Percentiles rank a stretch among this genome's conserved stretches.
phyloP scores from a whole-genome alignment of 2,329 filamentous ascomycete species.

The Xylariaceae sp. region DNA sequence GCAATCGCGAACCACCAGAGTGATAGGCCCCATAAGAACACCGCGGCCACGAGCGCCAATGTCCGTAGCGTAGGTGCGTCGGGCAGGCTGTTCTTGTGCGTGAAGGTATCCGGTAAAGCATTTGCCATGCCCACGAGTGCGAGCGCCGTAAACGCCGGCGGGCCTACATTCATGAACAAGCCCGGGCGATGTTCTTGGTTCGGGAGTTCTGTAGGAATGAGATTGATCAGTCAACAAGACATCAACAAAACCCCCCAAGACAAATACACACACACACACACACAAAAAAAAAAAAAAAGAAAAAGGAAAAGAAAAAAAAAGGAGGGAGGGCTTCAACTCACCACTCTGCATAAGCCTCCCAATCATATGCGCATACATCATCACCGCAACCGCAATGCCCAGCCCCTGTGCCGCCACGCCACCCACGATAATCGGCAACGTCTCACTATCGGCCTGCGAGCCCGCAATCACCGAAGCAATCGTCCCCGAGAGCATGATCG shows the following conservation, averaged over 20 bases:
- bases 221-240: neutral
- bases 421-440: constrained; percentile 58
- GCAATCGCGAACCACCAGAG: constrained; percentile 54
- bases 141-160: constrained; percentile 64
- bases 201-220: constrained; percentile 47
- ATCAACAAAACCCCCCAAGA: neutral
- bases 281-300: too few species aligned
- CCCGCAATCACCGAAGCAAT: constrained; percentile 61
- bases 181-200: constrained; percentile 59
- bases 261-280: too few species aligned
- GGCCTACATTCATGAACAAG: constrained; percentile 72
- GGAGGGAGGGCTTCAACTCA: constrained; percentile 17
- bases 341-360: constrained; percentile 61
- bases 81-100: constrained; percentile 39
- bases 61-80: constrained; percentile 41
- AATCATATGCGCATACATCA: constrained; percentile 70
- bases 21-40: constrained; percentile 60
- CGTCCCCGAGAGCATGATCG: constrained; percentile 67
- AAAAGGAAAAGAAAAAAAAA: neutral
- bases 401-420: constrained; percentile 66
- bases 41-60: constrained; percentile 42
- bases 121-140: constrained; percentile 64
- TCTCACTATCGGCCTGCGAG: constrained; percentile 50
- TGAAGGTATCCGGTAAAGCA: constrained; percentile 44
- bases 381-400: constrained; percentile 60